Percentiles rank a stretch among this genome's conserved stretches.
phyloP scores from a whole-genome alignment of 2,329 filamentous ascomycete species.

The Nigrospora sphaerica region DNA sequence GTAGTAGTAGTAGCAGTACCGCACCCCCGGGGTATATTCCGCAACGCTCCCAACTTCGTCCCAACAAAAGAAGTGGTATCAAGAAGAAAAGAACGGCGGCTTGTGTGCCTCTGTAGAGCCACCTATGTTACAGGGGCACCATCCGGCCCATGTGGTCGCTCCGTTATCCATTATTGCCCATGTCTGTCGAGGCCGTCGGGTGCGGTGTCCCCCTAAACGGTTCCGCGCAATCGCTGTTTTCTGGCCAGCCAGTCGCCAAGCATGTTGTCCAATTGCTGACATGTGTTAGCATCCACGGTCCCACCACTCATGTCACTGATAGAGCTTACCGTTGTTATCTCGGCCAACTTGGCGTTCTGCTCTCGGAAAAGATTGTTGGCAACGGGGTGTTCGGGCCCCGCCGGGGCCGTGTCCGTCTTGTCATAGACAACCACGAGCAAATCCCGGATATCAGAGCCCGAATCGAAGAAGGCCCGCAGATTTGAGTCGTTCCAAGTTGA shows the following conservation, averaged over 20 bases:
- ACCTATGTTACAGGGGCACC: too few species aligned
- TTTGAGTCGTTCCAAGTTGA: slow-evolving; percentile 81
- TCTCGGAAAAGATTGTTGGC: slow-evolving; percentile 76
- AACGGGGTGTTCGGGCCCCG: slow-evolving; percentile 77
- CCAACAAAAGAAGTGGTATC: too few species aligned
- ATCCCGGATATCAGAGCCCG: slow-evolving; percentile 81
- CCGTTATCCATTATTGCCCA: too few species aligned
- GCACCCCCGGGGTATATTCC: too few species aligned
- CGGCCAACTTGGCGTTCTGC: slow-evolving; percentile 76
- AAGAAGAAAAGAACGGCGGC: too few species aligned
- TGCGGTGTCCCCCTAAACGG: slow-evolving; percentile 3
- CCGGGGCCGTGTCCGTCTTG: slow-evolving; percentile 74
- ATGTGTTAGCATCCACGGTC: slow-evolving; percentile 5
- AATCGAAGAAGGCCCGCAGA: slow-evolving; percentile 84
- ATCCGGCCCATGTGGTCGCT: too few species aligned
- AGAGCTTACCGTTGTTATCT: slow-evolving; percentile 67
- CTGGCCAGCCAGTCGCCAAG: slow-evolving; percentile 74
- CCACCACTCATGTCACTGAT: background rate
- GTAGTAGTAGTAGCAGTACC: too few species aligned
- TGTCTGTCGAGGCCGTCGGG: too few species aligned
- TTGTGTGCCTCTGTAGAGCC: too few species aligned
- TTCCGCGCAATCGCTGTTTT: slow-evolving; percentile 54
- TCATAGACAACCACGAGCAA: slow-evolving; percentile 89
- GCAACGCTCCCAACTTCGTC: too few species aligned
- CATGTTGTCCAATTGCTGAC: slow-evolving; percentile 75